phyloP scores from a whole-genome alignment of 257 asterid genomes.

The Forsythia viridissima region DNA sequence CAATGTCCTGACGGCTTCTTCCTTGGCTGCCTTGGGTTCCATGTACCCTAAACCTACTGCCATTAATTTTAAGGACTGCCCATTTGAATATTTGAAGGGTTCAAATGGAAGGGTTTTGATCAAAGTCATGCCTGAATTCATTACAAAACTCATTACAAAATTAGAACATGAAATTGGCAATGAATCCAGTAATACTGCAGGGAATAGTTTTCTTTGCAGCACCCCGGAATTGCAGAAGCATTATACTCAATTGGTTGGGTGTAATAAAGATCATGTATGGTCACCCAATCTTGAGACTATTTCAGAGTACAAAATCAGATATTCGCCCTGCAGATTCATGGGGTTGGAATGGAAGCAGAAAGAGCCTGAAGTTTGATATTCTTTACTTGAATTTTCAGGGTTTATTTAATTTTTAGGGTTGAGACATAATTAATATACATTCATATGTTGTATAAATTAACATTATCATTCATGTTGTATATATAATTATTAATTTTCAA shows the following conservation, averaged over 20 bases:
- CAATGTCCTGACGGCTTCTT: constrained; percentile 47
- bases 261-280: constrained; percentile 54
- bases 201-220: constrained; percentile 46
- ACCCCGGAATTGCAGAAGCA: constrained; percentile 85
- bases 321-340: constrained; percentile 65
- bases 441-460: neutral
- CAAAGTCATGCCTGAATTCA: constrained; percentile 62
- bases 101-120: constrained; percentile 68
- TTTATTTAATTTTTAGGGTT: neutral
- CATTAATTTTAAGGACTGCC: constrained; percentile 44
- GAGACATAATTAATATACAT: neutral
- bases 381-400: neutral
- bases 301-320: constrained; percentile 60
- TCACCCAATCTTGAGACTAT: constrained; percentile 84
- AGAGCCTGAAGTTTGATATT: constrained; percentile 28
- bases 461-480: neutral
- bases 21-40: constrained; percentile 43
- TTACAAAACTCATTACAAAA: constrained; percentile 41
- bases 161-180: neutral
- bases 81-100: constrained; percentile 59
- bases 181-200: neutral
- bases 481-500: neutral
- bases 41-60: neutral
- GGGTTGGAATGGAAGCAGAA: constrained; percentile 60
- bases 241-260: constrained; percentile 61